Evolutionary conservation across 441 rosid genomes (phyloP).

Genomic region (Flueggea neowawraea): DNA sequence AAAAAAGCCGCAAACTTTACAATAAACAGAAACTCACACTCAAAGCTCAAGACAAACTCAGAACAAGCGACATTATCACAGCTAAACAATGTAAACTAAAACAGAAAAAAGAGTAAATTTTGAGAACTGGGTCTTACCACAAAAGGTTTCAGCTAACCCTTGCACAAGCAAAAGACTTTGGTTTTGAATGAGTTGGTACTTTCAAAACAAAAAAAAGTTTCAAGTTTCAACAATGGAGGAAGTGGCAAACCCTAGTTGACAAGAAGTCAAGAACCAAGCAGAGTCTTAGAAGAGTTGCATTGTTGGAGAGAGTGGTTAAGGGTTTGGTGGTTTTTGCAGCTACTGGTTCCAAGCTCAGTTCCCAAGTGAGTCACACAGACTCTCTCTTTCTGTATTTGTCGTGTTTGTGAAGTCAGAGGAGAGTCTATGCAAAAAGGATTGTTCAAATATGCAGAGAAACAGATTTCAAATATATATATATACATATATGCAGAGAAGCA

Average conservation of each 20-base stretch:
- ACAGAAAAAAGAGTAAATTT: neutral
- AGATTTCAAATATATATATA: too few species aligned
- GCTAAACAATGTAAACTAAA: neutral
- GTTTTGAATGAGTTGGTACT: neutral
- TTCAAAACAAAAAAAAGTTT: neutral
- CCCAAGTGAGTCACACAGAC: conserved; percentile 14
- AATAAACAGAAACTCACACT: neutral
- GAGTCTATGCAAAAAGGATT: conserved; percentile 5
- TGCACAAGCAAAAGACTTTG: neutral
- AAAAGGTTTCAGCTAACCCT: neutral
- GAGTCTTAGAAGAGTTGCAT: neutral
- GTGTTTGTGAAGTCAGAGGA: conserved; percentile 6
- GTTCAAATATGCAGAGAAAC: conserved; percentile 5
- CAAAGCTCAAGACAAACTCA: neutral
- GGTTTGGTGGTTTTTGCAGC: neutral
- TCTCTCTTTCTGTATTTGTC: conserved; percentile 6
- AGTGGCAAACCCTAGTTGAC: conserved; percentile 2
- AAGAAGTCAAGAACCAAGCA: neutral
- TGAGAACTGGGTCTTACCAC: neutral
- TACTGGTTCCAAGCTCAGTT: conserved; percentile 20
- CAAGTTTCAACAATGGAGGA: neutral
- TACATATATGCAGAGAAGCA: conserved; percentile 3
- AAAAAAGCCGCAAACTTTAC: neutral
- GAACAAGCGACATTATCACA: neutral
- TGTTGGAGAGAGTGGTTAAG: neutral